Base-by-base conservation (phyloP, 164 flowering plant species). In the Magnolia changhungtana region DNA sequence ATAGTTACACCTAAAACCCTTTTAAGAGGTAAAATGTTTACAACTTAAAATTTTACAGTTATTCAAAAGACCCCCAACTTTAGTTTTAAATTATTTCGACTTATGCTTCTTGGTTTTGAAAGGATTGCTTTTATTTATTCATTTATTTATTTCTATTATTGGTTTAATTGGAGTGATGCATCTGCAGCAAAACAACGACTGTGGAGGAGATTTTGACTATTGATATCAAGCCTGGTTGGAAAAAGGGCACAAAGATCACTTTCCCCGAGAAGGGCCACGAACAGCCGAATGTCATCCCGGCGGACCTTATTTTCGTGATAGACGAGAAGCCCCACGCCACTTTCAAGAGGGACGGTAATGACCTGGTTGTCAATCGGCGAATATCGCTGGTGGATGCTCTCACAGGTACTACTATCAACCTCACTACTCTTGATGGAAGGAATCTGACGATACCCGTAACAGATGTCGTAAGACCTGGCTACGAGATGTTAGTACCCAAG, bases 171-270 rank as follows among this genome's bases (percentile, higher is more conserved):
- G 63, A 18, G 8, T 14, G 55, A 4, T 71, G 19, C 20, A 6
- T 61, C 72, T 74, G 73, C 94, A 92, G 98, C 50, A 86, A 81
- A 79, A n/a, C 78, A 64, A 83, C 80, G 16, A 84, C 80, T 59
- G 80, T 85, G 72, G 99, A 90, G 75, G 98, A 96, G 88, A 89
- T 94, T 63, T 78, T 96, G 86, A 84, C 91, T 16, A 89, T 96
- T 61, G 95, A 94, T 73, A 85, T 96, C 63, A 95, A 88, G 81
- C 99, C 97, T 72, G 99, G 98, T 65, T 94, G 98, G 98, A 96
- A 94, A 86, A 94, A 91, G 82, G 99, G 99, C 65, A 95, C 99
- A 29, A 95, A 90, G 83, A 89, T 95, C 75, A 93, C 97, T 65
- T 96, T 96, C 75, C 95, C 97, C 0, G 94, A 91, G 85, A 96